Conservation (phyloP, 2,329 filamentous ascomycete genomes). For the Fusarium verrucosum region DNA sequence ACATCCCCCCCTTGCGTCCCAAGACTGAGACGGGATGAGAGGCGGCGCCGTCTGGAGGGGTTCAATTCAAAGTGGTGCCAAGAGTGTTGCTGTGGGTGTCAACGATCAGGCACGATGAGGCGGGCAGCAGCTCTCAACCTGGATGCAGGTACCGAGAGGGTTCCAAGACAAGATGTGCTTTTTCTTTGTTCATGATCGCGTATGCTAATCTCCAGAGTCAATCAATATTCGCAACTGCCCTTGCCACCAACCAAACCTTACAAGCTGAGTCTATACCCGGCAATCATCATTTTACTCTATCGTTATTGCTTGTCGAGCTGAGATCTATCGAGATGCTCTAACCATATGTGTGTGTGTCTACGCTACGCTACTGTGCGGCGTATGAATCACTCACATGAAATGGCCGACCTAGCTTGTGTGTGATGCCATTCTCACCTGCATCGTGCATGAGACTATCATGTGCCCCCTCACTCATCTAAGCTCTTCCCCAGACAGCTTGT, state of each 20-base stretch:
- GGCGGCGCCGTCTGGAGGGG: conserved; percentile 23
- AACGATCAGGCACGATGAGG: conserved; percentile 11
- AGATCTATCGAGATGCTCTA: conserved; percentile 26
- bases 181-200: conserved; percentile 16
- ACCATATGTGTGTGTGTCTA: neutral
- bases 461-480: conserved; percentile 1
- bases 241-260: neutral
- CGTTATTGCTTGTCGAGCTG: conserved; percentile 19
- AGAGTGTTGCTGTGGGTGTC: conserved; percentile 21
- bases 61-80: conserved; percentile 3
- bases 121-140: neutral
- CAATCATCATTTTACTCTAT: conserved; percentile 5
- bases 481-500: conserved; percentile 9
- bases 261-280: conserved; percentile 6
- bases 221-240: conserved; percentile 16
- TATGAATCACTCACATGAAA: conserved; percentile 30
- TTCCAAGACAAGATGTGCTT: conserved; percentile 11
- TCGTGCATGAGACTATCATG: conserved; percentile 32
- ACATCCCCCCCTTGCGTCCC: conserved; percentile 32
- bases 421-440: conserved; percentile 33
- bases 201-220: neutral
- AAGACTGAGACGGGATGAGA: conserved; percentile 3
- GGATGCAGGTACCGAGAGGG: conserved; percentile 12
- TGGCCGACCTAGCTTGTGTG: conserved; percentile 1
- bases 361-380: conserved; percentile 29